Base-by-base conservation (phyloP, 202 grass and related monocot species). In the Cymbopogon flexuosus region DNA sequence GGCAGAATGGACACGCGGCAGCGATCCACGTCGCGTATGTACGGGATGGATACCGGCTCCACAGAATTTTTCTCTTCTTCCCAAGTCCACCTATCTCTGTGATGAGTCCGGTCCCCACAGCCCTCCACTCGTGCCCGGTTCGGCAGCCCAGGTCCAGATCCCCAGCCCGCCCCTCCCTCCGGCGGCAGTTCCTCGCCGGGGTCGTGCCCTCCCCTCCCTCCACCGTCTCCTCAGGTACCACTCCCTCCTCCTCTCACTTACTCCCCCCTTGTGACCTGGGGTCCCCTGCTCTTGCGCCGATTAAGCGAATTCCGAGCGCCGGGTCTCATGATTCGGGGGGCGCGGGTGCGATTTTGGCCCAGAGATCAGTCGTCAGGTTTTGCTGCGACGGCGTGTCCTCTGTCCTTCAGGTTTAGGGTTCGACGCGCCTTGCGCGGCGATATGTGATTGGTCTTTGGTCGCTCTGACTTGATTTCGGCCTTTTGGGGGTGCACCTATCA, bases 391-490 rank as follows among this genome's bases (percentile, higher is more conserved):
- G 47, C 72, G n/a, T 5, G 13, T 22, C 58, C 47, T 24, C 22
- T 59, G 6, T 16, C 63, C 52, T 76, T 36, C 4, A n/a, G 72
- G 35, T 59, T 58, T 76, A 69, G 72, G 49, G 39, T 61, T 77
- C 5, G 29, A 8, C 24, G 35, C 14, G 5, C 27, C 3, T 9
- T 19, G 59, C 15, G 5, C 27, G 11, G 22, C 30, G 59, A 40
- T 16, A 0, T 3, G 6, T 68, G 47, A 4, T 62, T 29, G 24
- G 22, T 62, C 59, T 2, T 62, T 29, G 24, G 22, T 62, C 59
- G 33, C 0, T 29, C 23, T 23, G 11, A 0, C 47, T 10, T 42
- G 24, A 42, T 57, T 65, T 66, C 7, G 30, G 61, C 8, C 7
- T 22, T 58, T 58, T 56, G 54, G 54, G 54, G 19, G 8, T 1